Evolutionary conservation across 257 asterid genomes (phyloP), one percentile per base, ranked within the genome.

Genomic region (Penstemon davidsonii): DNA sequence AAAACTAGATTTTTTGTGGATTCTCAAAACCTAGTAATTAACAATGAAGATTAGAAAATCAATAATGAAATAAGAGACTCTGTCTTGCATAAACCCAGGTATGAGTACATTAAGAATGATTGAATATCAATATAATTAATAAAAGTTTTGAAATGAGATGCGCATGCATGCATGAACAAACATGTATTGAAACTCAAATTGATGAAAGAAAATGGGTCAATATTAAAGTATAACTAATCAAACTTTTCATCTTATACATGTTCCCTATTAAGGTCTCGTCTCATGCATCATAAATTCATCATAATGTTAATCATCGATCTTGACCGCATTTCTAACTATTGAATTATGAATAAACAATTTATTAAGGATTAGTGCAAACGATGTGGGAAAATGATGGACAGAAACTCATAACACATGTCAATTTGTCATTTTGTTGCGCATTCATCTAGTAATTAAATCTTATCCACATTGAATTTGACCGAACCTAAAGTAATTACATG

Each of bases 211-310:
- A 25, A 25, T 25, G 33, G 33, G 33, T 25, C 33, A 25, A 25
- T 25, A 25, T 49, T 49, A 3, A 10, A 49, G 3, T 49, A 49
- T 9, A 58, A 37, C 33, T 25, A 25, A 25, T 25, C 47, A 13
- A 66, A 33, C 43, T 70, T 25, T 25, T 57, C 64, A 11, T 37
- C 47, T 38, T 25, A 25, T 25, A 25, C 53, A 5, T 60, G 76
- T 56, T 60, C 25, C 80, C 74, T 74, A 64, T 74, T 64, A 59
- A 73, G 68, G 61, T 67, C 52, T 70, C 65, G 56, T 67, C 52
- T 70, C 65, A 61, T 33, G 18, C 9, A 76, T 75, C 81, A 72
- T 49, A 3, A 0, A 25, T 25, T 25, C 18, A 15, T 12, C 42
- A 9, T 53, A 69, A 70, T 73, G 64, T 68, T 43, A 70, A 70